Conservation (phyloP, 176 grass and related monocot genomes). For the Aegilops speltoides region DNA sequence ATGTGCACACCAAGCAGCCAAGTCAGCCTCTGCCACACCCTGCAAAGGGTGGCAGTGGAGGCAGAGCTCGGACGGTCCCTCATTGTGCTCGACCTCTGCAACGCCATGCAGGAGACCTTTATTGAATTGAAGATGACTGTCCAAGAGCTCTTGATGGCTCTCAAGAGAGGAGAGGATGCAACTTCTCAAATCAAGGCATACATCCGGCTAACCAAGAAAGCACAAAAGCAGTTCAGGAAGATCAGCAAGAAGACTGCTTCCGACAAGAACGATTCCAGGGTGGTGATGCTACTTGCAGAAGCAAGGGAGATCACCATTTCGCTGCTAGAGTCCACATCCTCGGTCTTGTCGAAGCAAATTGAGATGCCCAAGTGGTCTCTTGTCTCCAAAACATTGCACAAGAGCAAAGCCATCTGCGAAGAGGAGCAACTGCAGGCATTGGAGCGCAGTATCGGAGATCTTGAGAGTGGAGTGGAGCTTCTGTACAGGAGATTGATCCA, state of each 20-base stretch:
- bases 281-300: slow-evolving; percentile 17
- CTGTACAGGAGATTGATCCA: slow-evolving; percentile 41
- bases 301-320: slow-evolving; percentile 3
- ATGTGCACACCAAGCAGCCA: slow-evolving; percentile 43
- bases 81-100: slow-evolving; percentile 40
- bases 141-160: neutral
- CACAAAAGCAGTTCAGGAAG: too few relatives aligned
- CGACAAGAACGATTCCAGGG: neutral
- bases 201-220: too few relatives aligned
- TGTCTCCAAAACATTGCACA: slow-evolving; percentile 30
- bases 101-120: slow-evolving; percentile 23
- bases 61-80: slow-evolving; percentile 41
- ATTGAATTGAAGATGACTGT: slow-evolving; percentile 28
- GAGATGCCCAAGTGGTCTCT: slow-evolving; percentile 22
- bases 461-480: slow-evolving; percentile 30
- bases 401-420: slow-evolving; percentile 18
- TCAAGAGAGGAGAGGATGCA: slow-evolving; percentile 22
- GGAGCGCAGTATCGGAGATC: slow-evolving; percentile 31
- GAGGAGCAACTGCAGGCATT: slow-evolving; percentile 35
- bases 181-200: neutral
- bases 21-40: slow-evolving; percentile 19
- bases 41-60: slow-evolving; percentile 45
- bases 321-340: slow-evolving; percentile 7
- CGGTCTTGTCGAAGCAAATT: slow-evolving; percentile 21
- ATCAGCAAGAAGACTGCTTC: too few relatives aligned